Conservation (phyloP, 805 yeast genomes). For the Pichia thaimueangensis region DNA sequence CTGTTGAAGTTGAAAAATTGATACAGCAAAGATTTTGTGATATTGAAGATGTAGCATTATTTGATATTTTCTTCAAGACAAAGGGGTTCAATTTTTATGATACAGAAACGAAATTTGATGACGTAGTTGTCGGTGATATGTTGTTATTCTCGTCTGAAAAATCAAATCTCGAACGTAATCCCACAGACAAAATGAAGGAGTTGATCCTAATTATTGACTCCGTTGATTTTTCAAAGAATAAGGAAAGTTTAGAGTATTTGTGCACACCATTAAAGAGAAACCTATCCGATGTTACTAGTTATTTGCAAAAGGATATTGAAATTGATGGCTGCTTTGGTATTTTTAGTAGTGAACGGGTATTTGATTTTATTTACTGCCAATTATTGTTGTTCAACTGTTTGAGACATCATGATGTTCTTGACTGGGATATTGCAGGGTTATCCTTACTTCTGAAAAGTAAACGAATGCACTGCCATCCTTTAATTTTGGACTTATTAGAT, state of each 20-base stretch:
- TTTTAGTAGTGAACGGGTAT: conserved; percentile 21
- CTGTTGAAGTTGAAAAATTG: conserved; percentile 28
- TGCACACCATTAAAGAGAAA: conserved; percentile 1
- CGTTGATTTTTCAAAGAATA: background rate
- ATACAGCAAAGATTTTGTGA: conserved; percentile 16
- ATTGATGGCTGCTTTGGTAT: conserved; percentile 30
- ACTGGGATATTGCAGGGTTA: background rate
- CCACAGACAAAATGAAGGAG: conserved; percentile 23
- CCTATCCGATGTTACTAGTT: conserved; percentile 5
- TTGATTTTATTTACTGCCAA: conserved; percentile 19
- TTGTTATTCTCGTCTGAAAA: conserved; percentile 61
- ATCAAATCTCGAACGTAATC: conserved; percentile 58
- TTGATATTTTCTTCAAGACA: conserved; percentile 3
- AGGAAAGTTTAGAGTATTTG: background rate
- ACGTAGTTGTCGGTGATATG: conserved; percentile 18
- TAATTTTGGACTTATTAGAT: conserved; percentile 9
- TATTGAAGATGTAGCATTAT: background rate
- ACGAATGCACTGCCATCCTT: conserved; percentile 14
- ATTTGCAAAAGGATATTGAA: conserved; percentile 8
- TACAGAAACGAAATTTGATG: conserved; percentile 8
- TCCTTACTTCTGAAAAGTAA: background rate
- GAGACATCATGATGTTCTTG: background rate
- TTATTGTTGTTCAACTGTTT: conserved; percentile 12
- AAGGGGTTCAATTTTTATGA: conserved; percentile 9
- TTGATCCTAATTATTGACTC: conserved; percentile 7